Evolutionary conservation across 441 rosid species (phyloP), one percentile per base, ranked within the genome.

Genomic region (Monsonia emarginata): DNA sequence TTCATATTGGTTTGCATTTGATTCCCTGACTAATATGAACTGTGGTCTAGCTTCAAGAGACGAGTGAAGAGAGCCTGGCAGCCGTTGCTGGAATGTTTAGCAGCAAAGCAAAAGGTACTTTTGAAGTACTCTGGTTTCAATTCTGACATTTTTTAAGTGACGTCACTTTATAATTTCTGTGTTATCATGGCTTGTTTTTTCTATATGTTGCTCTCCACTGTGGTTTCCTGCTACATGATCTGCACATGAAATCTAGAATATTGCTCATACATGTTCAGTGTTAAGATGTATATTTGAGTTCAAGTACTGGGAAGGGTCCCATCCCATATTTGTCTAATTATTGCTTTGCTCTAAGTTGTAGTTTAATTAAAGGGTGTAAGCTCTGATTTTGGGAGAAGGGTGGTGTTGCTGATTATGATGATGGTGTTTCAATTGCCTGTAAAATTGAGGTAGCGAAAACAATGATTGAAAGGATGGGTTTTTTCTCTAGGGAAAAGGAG

Each of bases 31-130:
- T 69, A 54, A 70, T 66, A 5, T 66, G 65, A 28, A 34, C 64
- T 65, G 73, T 61, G 63, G 27, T 65, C 63, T 77, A 95, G 99
- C 80, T 80, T 76, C 96, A 86, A 78, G 99, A 95, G 82, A 83
- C 96, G n/a, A 87, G 97, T 79, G 99, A 95, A 73, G 98, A 91
- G 81, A 91, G 93, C 83, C 81, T 95, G 77, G 83, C 88, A 44
- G 98, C 99, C 77, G 97, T 95, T 78, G 98, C 99, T 18, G 99
- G 98, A 86, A 95, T 95, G 99, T 95, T 95, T 83, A 95, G 87
- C 80, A 95, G 99, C 91, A 95, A 95, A 84, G 98, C 99, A 62
- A 95, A 91, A 90, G 99, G 99, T 95, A 77, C 4, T 16, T 16
- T 46, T 46, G 54, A 71, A 75, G 63, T 65, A 46, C 72, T 67